Evolutionary conservation across 257 asterid genomes (phyloP).

Genomic region (Penstemon davidsonii): DNA sequence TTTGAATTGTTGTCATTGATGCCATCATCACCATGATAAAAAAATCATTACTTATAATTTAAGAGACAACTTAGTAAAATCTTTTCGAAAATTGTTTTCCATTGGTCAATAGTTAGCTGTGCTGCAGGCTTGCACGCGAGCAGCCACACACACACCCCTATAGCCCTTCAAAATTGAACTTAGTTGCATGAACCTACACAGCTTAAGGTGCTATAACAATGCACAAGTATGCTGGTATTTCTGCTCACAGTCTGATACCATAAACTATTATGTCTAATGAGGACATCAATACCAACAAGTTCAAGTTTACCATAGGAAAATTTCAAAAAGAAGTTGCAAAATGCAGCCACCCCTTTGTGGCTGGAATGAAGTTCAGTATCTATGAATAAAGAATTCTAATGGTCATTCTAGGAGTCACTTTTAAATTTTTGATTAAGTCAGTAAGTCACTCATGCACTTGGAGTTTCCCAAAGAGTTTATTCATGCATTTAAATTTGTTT

Average conservation of each 20-base stretch:
- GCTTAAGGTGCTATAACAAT: not conserved
- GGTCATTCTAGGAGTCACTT: too few species aligned
- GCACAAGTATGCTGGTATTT: not conserved
- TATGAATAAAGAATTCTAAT: too few species aligned
- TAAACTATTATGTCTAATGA: constrained; percentile 1
- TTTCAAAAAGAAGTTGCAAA: too few species aligned
- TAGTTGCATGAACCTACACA: not conserved
- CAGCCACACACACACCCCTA: not conserved
- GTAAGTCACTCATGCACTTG: too few species aligned
- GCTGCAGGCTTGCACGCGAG: constrained; percentile 6
- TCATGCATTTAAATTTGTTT: too few species aligned
- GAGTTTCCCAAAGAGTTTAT: too few species aligned
- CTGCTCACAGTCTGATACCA: constrained; percentile 16
- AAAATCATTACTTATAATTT: not conserved
- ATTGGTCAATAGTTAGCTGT: constrained; percentile 6
- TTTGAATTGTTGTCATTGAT: too few species aligned
- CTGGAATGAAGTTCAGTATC: too few species aligned
- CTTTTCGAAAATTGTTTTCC: constrained; percentile 4
- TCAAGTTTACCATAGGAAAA: too few species aligned
- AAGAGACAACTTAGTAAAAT: constrained; percentile 1
- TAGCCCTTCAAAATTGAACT: not conserved
- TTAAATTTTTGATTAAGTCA: too few species aligned
- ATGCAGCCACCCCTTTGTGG: too few species aligned
- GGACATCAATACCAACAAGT: too few species aligned
- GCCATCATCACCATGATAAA: not conserved